Percentiles rank a stretch among this genome's conserved stretches.
Conservation (phyloP, 1,284 basidiomycete species). For the Microbotryum violaceum region DNA sequence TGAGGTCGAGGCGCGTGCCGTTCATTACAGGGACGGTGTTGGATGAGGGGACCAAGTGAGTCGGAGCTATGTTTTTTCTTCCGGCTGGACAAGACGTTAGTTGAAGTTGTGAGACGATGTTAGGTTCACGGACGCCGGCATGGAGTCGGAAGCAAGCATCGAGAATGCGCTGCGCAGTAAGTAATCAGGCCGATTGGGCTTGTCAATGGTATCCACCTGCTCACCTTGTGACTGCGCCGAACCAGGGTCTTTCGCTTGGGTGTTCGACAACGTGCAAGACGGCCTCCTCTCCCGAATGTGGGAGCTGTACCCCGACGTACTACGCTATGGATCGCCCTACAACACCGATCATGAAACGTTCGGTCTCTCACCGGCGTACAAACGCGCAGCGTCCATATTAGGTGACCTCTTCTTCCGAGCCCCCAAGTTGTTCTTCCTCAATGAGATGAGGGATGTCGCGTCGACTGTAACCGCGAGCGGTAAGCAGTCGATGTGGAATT, state of each 20-base stretch:
- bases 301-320: conserved; percentile 14
- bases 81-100: conserved; percentile 1
- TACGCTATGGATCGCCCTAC: conserved; percentile 15
- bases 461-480: conserved; percentile 16
- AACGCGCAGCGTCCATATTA: conserved; percentile 14
- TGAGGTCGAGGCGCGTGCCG: conserved; percentile 20
- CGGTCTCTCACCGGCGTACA: conserved; percentile 14
- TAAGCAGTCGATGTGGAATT: conserved; percentile 29
- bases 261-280: not conserved
- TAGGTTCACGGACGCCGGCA: conserved; percentile 5
- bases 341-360: conserved; percentile 13
- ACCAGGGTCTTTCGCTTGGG: too few relatives aligned
- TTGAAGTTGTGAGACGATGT: too few relatives aligned
- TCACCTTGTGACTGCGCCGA: too few relatives aligned
- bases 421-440: conserved; percentile 21
- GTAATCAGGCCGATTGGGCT: not conserved
- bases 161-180: conserved; percentile 13
- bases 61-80: not conserved
- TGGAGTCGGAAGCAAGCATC: conserved; percentile 10
- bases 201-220: too few relatives aligned
- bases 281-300: conserved; percentile 24
- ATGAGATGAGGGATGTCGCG: conserved; percentile 15
- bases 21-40: conserved; percentile 19
- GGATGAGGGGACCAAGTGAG: conserved; percentile 24
- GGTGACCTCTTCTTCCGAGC: conserved; percentile 32